Percentiles rank a stretch among this genome's conserved stretches.
phyloP scores from a whole-genome alignment of 306 rosid species.

The Pyrus bretschneideri region DNA sequence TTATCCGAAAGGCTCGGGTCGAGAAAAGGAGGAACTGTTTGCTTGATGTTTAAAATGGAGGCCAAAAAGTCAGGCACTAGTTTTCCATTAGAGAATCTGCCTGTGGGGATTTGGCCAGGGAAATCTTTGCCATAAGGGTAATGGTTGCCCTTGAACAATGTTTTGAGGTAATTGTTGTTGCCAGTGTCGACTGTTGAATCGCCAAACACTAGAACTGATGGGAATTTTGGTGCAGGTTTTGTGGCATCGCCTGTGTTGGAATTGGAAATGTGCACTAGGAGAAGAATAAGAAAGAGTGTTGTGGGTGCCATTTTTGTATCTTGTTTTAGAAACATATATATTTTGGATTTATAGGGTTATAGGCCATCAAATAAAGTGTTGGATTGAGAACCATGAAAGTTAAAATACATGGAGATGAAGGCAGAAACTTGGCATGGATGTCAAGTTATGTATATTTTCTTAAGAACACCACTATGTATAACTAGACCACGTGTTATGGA shows the following conservation, averaged over 20 bases:
- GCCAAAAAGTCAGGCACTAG: constrained; percentile 49
- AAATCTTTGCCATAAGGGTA: constrained; percentile 56
- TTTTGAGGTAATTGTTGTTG: constrained; percentile 49
- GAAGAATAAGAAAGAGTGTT: not conserved
- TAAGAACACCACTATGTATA: too few species aligned
- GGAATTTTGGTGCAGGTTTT: constrained; percentile 23
- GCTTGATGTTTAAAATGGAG: constrained; percentile 38
- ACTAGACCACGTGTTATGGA: too few species aligned
- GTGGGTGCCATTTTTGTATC: constrained; percentile 26
- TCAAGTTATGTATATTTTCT: not conserved
- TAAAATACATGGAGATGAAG: not conserved
- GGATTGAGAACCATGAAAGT: not conserved
- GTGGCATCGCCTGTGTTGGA: constrained; percentile 12
- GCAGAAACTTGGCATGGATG: constrained; percentile 3
- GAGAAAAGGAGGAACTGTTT: constrained; percentile 45
- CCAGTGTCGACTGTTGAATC: constrained; percentile 61
- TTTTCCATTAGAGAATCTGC: constrained; percentile 66
- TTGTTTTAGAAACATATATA: not conserved
- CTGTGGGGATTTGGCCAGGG: constrained; percentile 43
- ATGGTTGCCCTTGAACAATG: constrained; percentile 38
- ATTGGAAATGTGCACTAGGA: constrained; percentile 1
- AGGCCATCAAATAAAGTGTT: not conserved
- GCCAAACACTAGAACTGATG: constrained; percentile 54
- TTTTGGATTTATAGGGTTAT: not conserved
- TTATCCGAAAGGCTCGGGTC: constrained; percentile 34